Evolutionary conservation across 2,329 filamentous ascomycete genomes (phyloP), one percentile per base, ranked within the genome.

Genomic region (Xylariaceae sp.): DNA sequence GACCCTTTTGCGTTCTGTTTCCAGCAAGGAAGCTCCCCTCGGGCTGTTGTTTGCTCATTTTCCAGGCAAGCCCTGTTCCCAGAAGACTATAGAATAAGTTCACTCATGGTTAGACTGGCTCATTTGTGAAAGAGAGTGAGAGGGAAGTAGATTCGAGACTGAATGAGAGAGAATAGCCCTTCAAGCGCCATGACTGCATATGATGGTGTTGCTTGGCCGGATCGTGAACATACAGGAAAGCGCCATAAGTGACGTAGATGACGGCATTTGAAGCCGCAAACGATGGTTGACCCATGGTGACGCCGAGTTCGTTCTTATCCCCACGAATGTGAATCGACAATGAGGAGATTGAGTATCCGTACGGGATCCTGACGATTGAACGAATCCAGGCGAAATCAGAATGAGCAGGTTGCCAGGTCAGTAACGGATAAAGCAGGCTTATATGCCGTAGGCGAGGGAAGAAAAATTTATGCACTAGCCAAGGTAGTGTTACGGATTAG

Each of bases 1-100:
- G 75, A 93, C 90, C 90, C 80, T 87, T 89, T 78, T 93, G 90
- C 76, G 89, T 92, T 74, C 89, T 82, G 72, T 92, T 92, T 71
- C 86, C 85, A 57, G 88, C 82, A 61, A 93, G 78, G 74, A 88
- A 92, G 69, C 91, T 83, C 61, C 80, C 80, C 75, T 88, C 89
- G 64, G 82, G 78, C 64, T 82, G 78, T 76, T 91, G 87, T 63
- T 80, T 77, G 67, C 81, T 79, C 76, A 84, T 78, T 62, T 68
- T 77, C 82, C 81, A 85, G 60, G 82, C 82, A 55, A 85, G 74
- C 58, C 72, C 77, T 35, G 80, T 82, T 64, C 90, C 90, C 68
- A 88, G 74, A 51, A 88, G 67, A 13, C 88, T 91, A 71, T 42
- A 51, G 15, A 49, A 51, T 11, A 17, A 47, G 15, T 39, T 7